These are phyloP conservation scores for Fusarium lateritium DNA, from an alignment of 2,329 filamentous ascomycete species.

Conservation along the genomic window DNA sequence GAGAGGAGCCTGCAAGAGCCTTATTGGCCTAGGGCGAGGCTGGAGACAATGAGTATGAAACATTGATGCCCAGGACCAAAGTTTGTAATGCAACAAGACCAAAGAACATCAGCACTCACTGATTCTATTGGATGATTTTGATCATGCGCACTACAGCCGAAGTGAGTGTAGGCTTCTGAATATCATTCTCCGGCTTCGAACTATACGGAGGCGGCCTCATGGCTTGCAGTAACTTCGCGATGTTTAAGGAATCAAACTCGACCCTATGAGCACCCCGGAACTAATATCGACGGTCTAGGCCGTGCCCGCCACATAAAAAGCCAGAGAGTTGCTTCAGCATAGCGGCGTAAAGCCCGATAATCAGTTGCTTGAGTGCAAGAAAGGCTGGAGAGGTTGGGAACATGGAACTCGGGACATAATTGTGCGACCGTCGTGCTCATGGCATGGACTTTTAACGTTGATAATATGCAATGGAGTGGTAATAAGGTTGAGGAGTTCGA, in stretches of 20 bases:
- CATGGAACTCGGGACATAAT: constrained; percentile 7
- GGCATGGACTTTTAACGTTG: neutral
- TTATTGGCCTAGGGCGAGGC: constrained; percentile 13
- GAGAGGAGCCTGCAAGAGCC: constrained; percentile 25
- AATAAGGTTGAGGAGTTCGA: constrained; percentile 11
- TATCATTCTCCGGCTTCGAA: neutral
- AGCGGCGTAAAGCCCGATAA: constrained; percentile 1
- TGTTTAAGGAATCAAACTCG: neutral
- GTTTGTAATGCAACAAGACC: constrained; percentile 9
- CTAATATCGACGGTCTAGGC: constrained; percentile 14
- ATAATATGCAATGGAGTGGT: neutral
- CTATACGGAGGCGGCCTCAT: constrained; percentile 11
- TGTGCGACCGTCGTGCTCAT: constrained; percentile 6
- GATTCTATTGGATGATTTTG: neutral
- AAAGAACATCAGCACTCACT: neutral
- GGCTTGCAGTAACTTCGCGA: constrained; percentile 30
- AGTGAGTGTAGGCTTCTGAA: neutral
- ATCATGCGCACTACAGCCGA: neutral
- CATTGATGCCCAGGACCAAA: constrained; percentile 10
- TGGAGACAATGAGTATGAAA: constrained; percentile 9
- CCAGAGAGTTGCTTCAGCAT: neutral
- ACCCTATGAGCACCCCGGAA: neutral
- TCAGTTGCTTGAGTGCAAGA: constrained; percentile 2
- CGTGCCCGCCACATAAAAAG: neutral
- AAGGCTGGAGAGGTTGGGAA: constrained; percentile 31